phyloP scores from a whole-genome alignment of 129 eudicot species.

The Escallonia herrerae region DNA sequence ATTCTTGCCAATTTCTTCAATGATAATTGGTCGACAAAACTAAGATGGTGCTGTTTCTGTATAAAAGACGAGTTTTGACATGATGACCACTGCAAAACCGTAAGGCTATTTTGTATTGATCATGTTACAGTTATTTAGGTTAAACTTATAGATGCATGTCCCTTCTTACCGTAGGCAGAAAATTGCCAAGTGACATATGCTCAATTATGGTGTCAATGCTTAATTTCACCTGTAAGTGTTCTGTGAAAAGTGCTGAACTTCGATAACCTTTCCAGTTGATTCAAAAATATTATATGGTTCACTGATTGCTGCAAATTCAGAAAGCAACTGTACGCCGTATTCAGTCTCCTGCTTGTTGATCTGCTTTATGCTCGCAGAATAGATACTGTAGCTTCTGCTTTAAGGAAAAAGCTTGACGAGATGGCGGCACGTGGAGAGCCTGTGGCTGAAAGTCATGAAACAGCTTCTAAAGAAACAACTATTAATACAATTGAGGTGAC shows the following conservation, averaged over 20 bases:
- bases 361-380: constrained; percentile 44
- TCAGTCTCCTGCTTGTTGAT: constrained; percentile 9
- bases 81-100: no score
- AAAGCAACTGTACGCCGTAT: not conserved
- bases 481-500: constrained; percentile 77
- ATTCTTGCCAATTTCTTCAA: no score
- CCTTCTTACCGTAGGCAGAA: no score
- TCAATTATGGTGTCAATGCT: no score
- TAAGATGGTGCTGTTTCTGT: no score
- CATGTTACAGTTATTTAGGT: no score
- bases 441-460: constrained; percentile 46
- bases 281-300: not conserved
- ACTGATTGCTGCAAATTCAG: not conserved
- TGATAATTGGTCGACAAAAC: no score
- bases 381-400: constrained; percentile 69
- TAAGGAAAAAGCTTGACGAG: constrained; percentile 68
- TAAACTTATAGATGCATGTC: no score
- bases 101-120: no score
- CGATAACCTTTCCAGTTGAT: not conserved
- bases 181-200: no score
- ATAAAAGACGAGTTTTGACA: no score
- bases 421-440: constrained; percentile 33
- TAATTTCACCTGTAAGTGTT: no score
- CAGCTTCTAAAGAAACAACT: constrained; percentile 44
- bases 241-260: not conserved